phyloP scores from a whole-genome alignment of 2,329 filamentous ascomycete species.

The Trichoderma sp. region DNA sequence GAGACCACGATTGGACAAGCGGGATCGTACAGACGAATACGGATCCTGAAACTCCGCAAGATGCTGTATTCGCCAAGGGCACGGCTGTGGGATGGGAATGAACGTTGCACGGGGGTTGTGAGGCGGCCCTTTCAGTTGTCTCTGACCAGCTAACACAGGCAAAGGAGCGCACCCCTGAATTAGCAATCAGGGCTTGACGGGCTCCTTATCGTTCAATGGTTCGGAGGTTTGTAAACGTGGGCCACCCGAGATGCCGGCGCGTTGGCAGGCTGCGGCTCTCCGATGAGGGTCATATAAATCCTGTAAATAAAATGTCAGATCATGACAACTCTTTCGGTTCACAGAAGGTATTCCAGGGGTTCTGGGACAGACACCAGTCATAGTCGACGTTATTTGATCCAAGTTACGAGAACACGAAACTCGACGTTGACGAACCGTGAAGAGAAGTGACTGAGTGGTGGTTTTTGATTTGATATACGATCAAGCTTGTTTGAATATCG shows the following conservation, averaged over 20 bases:
- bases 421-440: not conserved
- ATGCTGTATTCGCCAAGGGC: not conserved
- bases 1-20: constrained; percentile 1
- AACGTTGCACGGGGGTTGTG: not conserved
- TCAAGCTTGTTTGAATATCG: not conserved
- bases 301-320: not conserved
- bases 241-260: not conserved
- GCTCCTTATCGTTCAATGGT: not conserved
- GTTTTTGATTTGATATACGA: not conserved
- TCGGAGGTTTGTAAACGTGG: not conserved
- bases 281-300: not conserved
- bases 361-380: not conserved
- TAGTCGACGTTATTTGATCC: not conserved
- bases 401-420: not conserved
- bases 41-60: not conserved
- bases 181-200: not conserved
- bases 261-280: not conserved
- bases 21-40: not conserved
- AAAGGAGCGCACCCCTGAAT: not conserved
- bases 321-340: not conserved
- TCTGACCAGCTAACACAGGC: not conserved
- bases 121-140: not conserved
- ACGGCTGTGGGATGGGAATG: not conserved
- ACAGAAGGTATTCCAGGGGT: not conserved
- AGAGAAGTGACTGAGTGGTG: not conserved